Conservation (phyloP, 169 alveolate genomes). For the Plasmodium vinckei region DNA sequence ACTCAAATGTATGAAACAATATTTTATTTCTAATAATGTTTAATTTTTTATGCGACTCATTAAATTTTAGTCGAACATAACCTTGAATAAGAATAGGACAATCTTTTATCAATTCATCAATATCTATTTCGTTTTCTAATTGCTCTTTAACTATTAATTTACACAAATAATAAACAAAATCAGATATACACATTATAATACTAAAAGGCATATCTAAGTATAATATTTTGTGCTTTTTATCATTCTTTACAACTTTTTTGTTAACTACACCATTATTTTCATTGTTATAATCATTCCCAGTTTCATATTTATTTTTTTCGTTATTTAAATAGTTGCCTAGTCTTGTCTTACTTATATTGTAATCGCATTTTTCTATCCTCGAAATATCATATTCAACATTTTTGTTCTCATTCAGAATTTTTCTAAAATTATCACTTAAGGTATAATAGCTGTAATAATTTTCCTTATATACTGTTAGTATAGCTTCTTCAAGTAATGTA, state of each 20-base stretch:
- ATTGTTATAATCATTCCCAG: neutral
- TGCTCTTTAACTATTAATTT: conserved; percentile 63
- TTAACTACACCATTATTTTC: neutral
- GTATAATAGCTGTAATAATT: conserved; percentile 36
- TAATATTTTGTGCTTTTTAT: neutral
- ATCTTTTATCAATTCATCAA: conserved; percentile 48
- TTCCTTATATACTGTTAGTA: conserved; percentile 49
- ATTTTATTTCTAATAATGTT: conserved; percentile 65
- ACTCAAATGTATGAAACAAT: conserved; percentile 26
- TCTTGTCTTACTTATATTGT: neutral
- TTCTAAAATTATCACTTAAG: neutral
- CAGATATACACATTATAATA: conserved; percentile 61
- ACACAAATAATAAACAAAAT: conserved; percentile 31
- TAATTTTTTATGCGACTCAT: conserved; percentile 42
- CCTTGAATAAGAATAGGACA: conserved; percentile 70
- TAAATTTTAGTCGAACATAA: conserved; percentile 55
- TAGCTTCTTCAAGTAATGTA: conserved; percentile 39
- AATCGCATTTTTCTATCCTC: neutral
- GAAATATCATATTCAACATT: neutral
- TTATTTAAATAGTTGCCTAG: neutral
- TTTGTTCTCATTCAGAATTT: neutral
- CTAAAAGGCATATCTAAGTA: conserved; percentile 48
- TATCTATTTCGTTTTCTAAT: conserved; percentile 31
- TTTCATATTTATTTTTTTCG: neutral
- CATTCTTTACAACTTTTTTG: neutral